phyloP scores from a whole-genome alignment of 2,329 filamentous ascomycete genomes.

The Scleromitrula shiraiana region DNA sequence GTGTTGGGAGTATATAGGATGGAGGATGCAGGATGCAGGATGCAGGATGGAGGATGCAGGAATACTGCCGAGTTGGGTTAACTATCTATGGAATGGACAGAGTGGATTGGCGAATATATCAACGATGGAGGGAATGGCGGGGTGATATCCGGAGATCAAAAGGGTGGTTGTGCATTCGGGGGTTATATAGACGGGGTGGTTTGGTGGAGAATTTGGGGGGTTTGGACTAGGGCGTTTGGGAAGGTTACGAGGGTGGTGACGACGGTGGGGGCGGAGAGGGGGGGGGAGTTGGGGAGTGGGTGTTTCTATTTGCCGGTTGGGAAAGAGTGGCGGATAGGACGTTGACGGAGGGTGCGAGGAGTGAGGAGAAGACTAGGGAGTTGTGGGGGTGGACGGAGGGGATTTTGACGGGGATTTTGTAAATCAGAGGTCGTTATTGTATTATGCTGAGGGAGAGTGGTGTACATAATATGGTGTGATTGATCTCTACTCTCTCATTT shows the following conservation, averaged over 20 bases:
- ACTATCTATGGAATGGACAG: conserved; percentile 40
- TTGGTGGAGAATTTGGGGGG: conserved; percentile 1
- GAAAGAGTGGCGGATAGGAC: not conserved
- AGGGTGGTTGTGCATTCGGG: conserved; percentile 36
- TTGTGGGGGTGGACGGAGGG: conserved; percentile 2
- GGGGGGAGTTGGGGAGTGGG: not conserved
- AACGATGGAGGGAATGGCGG: conserved; percentile 36
- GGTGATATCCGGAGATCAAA: conserved; percentile 33
- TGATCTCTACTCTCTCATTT: not conserved
- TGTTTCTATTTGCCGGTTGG: not conserved
- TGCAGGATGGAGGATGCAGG: too few species aligned
- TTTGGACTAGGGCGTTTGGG: not conserved
- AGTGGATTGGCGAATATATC: conserved; percentile 42
- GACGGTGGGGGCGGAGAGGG: not conserved
- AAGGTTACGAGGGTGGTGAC: not conserved
- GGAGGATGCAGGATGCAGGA: too few species aligned
- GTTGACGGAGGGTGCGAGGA: not conserved
- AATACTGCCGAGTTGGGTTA: conserved; percentile 12
- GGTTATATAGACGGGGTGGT: conserved; percentile 10
- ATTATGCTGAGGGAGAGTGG: too few species aligned
- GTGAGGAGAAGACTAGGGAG: not conserved
- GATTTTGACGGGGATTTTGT: not conserved
- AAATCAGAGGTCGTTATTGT: not conserved
- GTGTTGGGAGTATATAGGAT: too few species aligned
- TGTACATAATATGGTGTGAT: not conserved